Evolutionary conservation across 352 stramenopile species (phyloP), one percentile per base, ranked within the genome.

Genomic region (Thalassiosira hispida): DNA sequence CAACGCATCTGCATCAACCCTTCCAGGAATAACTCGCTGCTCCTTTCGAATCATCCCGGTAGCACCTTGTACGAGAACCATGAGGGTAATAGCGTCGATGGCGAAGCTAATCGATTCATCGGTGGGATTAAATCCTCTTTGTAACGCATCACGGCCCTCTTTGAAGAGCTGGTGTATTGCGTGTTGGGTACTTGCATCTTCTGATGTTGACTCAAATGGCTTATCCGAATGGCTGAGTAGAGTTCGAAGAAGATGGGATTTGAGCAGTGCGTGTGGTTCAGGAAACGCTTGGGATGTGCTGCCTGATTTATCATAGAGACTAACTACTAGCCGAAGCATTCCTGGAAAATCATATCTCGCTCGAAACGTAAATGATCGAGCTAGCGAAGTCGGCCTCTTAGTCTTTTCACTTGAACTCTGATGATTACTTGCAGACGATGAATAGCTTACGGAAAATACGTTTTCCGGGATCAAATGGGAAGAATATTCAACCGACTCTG

Each of bases 61-160:
- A 62, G 67, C 38, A 51, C 53, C 76, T 52, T 73, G 22, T 3
- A 76, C 5, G 18, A 84, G 61, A 22, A 73, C 33, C 18, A 59
- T 49, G 22, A 79, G 62, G 35, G 72, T 57, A 55, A 64, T 51
- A 11, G 33, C n/a, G 65, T 84, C 76, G 31, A 73, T 68, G 20
- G 3, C 49, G 49, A 16, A 35, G 14, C 20, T 29, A 65, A 22
- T 27, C 38, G 52, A 44, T 46, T 72, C 63, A 44, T 77, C 66
- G 56, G 33, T 56, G 1, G 29, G 18, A 12, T 68, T 18, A 57
- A 73, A 82, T 61, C 59, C 65, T 62, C 44, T 44, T 65, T 29
- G 29, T 46, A 77, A 64, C 18, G 38, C 42, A 75, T 33, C n/a
- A 29, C 38, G 18, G 25, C 72, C 62, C 33, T 69, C 23, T 51